These are phyloP conservation scores for Wilcoxina mikolae DNA, from an alignment of 495 filamentous ascomycete species.

Conservation along the genomic window DNA sequence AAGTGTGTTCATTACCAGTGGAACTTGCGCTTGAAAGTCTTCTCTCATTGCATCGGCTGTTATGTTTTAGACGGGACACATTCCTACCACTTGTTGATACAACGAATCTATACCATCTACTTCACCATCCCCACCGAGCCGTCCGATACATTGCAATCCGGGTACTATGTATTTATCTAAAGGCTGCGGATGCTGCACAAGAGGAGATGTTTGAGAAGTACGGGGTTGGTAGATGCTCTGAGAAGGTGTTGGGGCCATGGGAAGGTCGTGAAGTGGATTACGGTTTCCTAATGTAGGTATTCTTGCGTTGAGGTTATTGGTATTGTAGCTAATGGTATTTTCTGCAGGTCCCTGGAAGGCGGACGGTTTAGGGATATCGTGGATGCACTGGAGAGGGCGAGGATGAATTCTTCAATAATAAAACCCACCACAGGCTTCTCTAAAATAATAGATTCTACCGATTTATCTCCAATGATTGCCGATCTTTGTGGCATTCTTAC, in stretches of 20 bases:
- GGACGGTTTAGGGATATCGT: slow-evolving; percentile 38
- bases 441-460: slow-evolving; percentile 30
- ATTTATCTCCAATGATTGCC: slow-evolving; percentile 38
- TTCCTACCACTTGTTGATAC: slow-evolving; percentile 17
- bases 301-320: not conserved
- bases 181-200: slow-evolving; percentile 63
- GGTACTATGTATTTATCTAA: slow-evolving; percentile 61
- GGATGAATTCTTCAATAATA: slow-evolving; percentile 21
- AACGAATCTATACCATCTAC: slow-evolving; percentile 12
- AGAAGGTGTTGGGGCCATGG: slow-evolving; percentile 50
- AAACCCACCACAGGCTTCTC: slow-evolving; percentile 21
- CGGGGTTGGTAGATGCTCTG: slow-evolving; percentile 35
- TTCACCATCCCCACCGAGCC: slow-evolving; percentile 29
- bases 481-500: slow-evolving; percentile 34
- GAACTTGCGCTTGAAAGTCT: slow-evolving; percentile 9
- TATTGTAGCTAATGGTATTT: slow-evolving; percentile 4
- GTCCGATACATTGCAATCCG: slow-evolving; percentile 70
- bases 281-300: slow-evolving; percentile 44
- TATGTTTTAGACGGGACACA: slow-evolving; percentile 20
- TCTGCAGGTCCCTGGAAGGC: slow-evolving; percentile 50
- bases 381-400: slow-evolving; percentile 31
- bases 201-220: slow-evolving; percentile 53
- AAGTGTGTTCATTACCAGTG: not conserved
- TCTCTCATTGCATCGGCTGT: slow-evolving; percentile 20
- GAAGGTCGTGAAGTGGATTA: slow-evolving; percentile 72